Percentiles rank a stretch among this genome's conserved stretches.
Evolutionary conservation across 495 filamentous ascomycete species (phyloP).

Genomic region (Aspergillus panamensis): DNA sequence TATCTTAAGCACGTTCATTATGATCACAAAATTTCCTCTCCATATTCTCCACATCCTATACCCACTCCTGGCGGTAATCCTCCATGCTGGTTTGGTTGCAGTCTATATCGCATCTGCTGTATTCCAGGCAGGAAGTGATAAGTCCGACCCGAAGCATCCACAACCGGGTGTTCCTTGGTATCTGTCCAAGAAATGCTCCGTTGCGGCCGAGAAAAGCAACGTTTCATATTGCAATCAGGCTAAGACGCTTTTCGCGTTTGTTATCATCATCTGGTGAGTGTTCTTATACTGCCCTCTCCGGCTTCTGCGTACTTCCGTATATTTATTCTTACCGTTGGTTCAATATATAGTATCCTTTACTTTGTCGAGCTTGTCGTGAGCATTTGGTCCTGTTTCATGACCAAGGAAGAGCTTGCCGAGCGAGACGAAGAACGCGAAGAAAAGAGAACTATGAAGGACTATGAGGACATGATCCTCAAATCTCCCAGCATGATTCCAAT

Average conservation of each 20-base stretch:
- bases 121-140: conserved; percentile 76
- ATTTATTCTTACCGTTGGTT: background rate
- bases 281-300: background rate
- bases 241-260: conserved; percentile 68
- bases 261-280: conserved; percentile 68
- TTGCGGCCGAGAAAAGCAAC: conserved; percentile 53
- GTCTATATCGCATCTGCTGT: conserved; percentile 66
- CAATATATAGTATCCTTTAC: conserved; percentile 49
- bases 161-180: conserved; percentile 77
- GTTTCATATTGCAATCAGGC: conserved; percentile 72
- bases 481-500: conserved; percentile 40
- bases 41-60: conserved; percentile 70
- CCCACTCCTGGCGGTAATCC: conserved; percentile 59
- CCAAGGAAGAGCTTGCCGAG: conserved; percentile 38
- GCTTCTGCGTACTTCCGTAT: background rate
- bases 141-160: conserved; percentile 65
- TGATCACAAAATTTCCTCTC: conserved; percentile 58
- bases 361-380: conserved; percentile 52
- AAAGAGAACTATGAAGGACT: conserved; percentile 40
- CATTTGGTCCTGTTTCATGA: conserved; percentile 61
- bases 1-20: conserved; percentile 56
- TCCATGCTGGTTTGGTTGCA: conserved; percentile 55
- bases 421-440: conserved; percentile 37
- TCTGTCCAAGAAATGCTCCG: conserved; percentile 69
- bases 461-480: conserved; percentile 45